These are phyloP conservation scores for Aspergillus caelatus DNA, from an alignment of 2,329 filamentous ascomycete genomes.

Conservation along the genomic window DNA sequence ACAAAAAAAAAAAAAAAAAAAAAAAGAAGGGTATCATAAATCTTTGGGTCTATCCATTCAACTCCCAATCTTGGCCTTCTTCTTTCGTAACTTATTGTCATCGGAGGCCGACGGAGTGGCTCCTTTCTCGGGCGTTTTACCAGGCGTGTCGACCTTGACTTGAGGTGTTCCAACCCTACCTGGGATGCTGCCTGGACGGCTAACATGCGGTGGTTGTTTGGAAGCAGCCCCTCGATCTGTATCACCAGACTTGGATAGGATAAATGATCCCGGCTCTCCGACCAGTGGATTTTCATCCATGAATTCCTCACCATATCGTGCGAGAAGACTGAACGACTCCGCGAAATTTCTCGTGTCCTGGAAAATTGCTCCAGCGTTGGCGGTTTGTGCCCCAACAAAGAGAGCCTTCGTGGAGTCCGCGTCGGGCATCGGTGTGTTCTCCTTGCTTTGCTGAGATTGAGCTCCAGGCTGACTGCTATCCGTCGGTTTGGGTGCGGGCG, in stretches of 20 bases:
- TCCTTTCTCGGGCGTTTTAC: conserved; percentile 34
- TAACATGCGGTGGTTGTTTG: conserved; percentile 22
- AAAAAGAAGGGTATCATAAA: conserved; percentile 7
- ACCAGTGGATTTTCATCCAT: conserved; percentile 66
- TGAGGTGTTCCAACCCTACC: conserved; percentile 34
- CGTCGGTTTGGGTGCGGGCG: conserved; percentile 48
- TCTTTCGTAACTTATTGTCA: conserved; percentile 39
- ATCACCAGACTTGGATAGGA: conserved; percentile 51
- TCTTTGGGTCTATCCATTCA: conserved; percentile 17
- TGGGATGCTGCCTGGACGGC: conserved; percentile 9
- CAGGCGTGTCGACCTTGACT: conserved; percentile 36
- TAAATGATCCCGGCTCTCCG: conserved; percentile 66
- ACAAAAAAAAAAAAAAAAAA: conserved; percentile 1
- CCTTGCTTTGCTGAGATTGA: conserved; percentile 51
- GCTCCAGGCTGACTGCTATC: conserved; percentile 36
- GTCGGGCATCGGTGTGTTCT: conserved; percentile 50
- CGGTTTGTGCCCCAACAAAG: conserved; percentile 26
- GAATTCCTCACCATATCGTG: conserved; percentile 61
- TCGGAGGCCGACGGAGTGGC: conserved; percentile 32
- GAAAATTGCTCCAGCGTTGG: conserved; percentile 26
- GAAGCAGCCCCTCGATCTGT: conserved; percentile 23
- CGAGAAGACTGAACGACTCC: conserved; percentile 54
- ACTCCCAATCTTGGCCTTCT: conserved; percentile 37
- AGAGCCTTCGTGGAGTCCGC: conserved; percentile 33
- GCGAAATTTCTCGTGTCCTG: conserved; percentile 46